These are phyloP conservation scores for Quercus tomentella DNA, from an alignment of 331 rosid species.

Conservation along the genomic window DNA sequence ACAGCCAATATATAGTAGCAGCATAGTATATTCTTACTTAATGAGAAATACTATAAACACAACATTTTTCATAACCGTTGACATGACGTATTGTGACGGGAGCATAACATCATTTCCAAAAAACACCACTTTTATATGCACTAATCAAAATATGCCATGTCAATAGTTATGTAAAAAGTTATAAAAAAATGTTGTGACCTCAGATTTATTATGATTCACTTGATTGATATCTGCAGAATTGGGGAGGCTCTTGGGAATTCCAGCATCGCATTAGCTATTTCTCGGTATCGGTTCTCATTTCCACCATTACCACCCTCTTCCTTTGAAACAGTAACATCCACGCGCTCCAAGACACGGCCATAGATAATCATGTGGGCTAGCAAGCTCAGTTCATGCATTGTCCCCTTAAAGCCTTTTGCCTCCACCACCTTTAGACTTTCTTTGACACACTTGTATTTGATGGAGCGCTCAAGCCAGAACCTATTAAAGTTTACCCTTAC, in stretches of 20 bases:
- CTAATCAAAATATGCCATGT: no score
- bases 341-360: slow-evolving; percentile 12
- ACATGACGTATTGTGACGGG: no score
- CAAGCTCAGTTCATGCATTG: neutral
- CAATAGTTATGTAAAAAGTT: no score
- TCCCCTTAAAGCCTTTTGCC: slow-evolving; percentile 26
- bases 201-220: neutral
- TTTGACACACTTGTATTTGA: neutral
- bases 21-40: neutral
- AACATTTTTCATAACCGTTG: no score
- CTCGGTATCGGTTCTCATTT: neutral
- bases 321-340: neutral
- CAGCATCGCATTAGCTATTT: neutral
- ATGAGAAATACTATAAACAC: no score
- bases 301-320: neutral
- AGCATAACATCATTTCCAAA: no score
- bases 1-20: neutral
- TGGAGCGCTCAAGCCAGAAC: neutral
- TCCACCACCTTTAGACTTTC: slow-evolving; percentile 33
- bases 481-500: neutral
- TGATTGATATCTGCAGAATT: neutral
- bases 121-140: no score
- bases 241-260: neutral
- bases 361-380: neutral
- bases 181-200: no score